Base-by-base conservation (phyloP, 2,329 filamentous ascomycete genomes). In the Pseudogymnoascus sp. region DNA sequence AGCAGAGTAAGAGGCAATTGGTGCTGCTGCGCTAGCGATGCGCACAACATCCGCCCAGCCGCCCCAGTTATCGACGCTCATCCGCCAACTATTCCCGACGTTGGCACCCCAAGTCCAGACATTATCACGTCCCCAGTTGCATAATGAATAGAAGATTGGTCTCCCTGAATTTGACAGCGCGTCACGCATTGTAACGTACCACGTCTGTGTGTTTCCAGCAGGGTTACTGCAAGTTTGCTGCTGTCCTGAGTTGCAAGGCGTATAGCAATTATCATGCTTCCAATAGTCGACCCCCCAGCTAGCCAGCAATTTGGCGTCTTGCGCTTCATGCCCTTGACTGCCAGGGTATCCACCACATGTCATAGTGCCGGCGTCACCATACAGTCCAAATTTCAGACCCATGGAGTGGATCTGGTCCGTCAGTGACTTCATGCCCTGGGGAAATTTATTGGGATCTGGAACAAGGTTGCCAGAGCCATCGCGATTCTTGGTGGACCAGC, bases 191-290 rank as follows among this genome's bases (percentile, higher is more conserved):
- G 62, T 64, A 26, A 67, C 67, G 63, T 73, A 76, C 1, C 66
- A 75, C 1, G 59, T 54, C 35, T 11, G 40, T 64, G 62, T 15
- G 63, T 61, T 58, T 62, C 63, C 13, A 62, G 26, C 29, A 39
- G 36, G 59, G 29, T 66, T 60, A 29, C 64, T 67, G 11, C 66
- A 65, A 1, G 67, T 54, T 58, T 64, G 61, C 4, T 65, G 62
- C 4, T 64, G 64, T 1, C 79, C 79, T 29, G 74, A 76, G 61
- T 79, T 74, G 13, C 80, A 80, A 64, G 77, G 72, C 61, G 81
- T 80, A 69, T 76, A 81, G 72, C 81, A 83, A 64, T 82, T 82
- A 68, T 82, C 80, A 64, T 81, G 81, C 66, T 81, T 79, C 4
- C 79, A 69, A 62, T 79, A 80, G 64, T 78, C 76, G 26, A 81